Conservation (phyloP, 192 early-diverging fungal genomes). For the Umbelopsis sp. region DNA sequence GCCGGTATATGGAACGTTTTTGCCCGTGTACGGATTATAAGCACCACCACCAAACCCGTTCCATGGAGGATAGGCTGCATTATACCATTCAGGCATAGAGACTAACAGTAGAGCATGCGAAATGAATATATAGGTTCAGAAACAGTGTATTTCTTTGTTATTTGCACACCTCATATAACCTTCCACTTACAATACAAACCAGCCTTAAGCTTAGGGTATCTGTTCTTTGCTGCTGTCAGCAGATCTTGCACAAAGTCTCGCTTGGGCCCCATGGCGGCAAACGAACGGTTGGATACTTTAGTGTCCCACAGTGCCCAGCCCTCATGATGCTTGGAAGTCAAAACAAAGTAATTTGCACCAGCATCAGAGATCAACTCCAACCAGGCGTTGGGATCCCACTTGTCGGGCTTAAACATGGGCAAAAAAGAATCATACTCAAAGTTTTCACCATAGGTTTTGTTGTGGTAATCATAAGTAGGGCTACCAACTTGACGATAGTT, state of each 20-base stretch:
- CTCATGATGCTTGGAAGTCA: conserved; percentile 36
- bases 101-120: neutral
- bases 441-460: conserved; percentile 6
- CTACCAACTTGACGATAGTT: conserved; percentile 16
- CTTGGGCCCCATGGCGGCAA: conserved; percentile 17
- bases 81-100: conserved; percentile 39
- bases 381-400: conserved; percentile 26
- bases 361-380: conserved; percentile 21
- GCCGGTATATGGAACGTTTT: conserved; percentile 23
- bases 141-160: no score
- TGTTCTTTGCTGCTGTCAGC: conserved; percentile 1
- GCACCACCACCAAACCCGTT: conserved; percentile 22
- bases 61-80: conserved; percentile 23
- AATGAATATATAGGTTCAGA: no score
- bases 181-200: conserved; percentile 36
- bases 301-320: conserved; percentile 32
- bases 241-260: conserved; percentile 33
- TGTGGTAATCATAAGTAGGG: conserved; percentile 24
- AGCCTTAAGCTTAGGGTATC: conserved; percentile 25
- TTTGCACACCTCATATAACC: no score
- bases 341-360: conserved; percentile 32
- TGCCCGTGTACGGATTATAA: conserved; percentile 19
- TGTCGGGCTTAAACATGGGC: conserved; percentile 12
- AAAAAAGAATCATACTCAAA: conserved; percentile 32
- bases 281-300: conserved; percentile 22